A percentile compares a stretch with the other conserved stretches of the same genome.
Evolutionary conservation across 805 yeast genomes (phyloP).

Genomic region (Saccharomycopsis amapae): DNA sequence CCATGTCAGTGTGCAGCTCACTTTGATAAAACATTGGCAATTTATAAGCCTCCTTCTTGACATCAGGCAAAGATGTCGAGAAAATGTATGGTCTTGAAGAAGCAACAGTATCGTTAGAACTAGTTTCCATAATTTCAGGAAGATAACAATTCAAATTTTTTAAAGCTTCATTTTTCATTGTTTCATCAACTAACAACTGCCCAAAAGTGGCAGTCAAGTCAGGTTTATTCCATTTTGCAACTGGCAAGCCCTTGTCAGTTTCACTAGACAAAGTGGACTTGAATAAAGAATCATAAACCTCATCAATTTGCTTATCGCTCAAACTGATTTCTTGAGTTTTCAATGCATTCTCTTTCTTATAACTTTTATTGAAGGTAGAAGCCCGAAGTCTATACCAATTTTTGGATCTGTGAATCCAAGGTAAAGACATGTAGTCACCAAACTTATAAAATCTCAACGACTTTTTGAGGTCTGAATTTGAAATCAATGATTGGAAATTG

Average conservation of each 20-base stretch:
- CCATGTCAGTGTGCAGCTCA: constrained; percentile 2
- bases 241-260: neutral
- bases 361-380: neutral
- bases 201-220: constrained; percentile 36
- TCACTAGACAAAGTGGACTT: neutral
- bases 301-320: constrained; percentile 1
- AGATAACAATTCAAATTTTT: neutral
- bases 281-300: neutral
- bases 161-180: neutral
- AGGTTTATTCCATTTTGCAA: constrained; percentile 28
- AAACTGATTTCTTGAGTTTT: neutral
- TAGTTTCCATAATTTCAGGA: neutral
- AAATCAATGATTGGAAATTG: constrained; percentile 4
- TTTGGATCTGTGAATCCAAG: constrained; percentile 13
- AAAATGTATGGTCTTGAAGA: constrained; percentile 28
- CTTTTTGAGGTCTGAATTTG: neutral
- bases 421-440: constrained; percentile 9
- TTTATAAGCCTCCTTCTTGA: constrained; percentile 30
- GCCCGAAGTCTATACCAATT: constrained; percentile 16
- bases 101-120: neutral
- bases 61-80: constrained; percentile 30
- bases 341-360: neutral
- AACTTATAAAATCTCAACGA: constrained; percentile 2
- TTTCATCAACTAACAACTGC: constrained; percentile 29
- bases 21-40: constrained; percentile 29